Evolutionary conservation across 2,329 filamentous ascomycete species (phyloP), one percentile per base, ranked within the genome.

Genomic region (Calcarisporium arbuscula): DNA sequence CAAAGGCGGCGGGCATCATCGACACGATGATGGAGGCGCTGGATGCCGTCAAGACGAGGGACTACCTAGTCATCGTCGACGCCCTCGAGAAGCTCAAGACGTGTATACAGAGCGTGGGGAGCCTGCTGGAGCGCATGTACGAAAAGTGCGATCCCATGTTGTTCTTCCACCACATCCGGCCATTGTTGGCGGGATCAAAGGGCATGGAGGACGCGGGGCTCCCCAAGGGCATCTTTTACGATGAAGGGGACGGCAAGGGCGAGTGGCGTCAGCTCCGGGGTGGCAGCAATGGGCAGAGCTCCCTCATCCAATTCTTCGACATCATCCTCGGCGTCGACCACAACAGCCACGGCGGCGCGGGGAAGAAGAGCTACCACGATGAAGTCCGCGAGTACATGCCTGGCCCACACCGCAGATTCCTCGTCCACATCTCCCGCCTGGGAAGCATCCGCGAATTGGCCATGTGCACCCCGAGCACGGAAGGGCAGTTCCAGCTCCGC

Each of bases 361-460:
- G 46, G 8, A 46, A 49, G 28, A 47, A 51, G 14, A 65, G 60
- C 40, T 76, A 70, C 45, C 70, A 73, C 48, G 52, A 72, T 40
- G 70, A 94, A 47, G 90, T 95, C 66, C 77, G 87, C 33, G 74
- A 73, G 22, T 95, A 95, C 62, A 96, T 95, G 89, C 89, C 89
- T 0, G 85, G 83, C 0, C 76, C 78, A 0, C 90, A 96, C 54
- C 73, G 82, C 3, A 72, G 77, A 3, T 95, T 96, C 59, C 68
- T 96, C 2, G 70, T 80, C 35, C 72, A 84, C 30, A 73, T 92
- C 6, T 69, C 74, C 28, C 67, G 68, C 5, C 74, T 86, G 34
- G 75, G 83, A 16, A 94, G 87, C 49, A 82, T 94, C 46, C 79
- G 80, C 32, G 70, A 78, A 28, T 82, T 82, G 35, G 86, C 75